Base-by-base conservation (phyloP, 1,139 yeast species). In the Yamadazyma oceani region DNA sequence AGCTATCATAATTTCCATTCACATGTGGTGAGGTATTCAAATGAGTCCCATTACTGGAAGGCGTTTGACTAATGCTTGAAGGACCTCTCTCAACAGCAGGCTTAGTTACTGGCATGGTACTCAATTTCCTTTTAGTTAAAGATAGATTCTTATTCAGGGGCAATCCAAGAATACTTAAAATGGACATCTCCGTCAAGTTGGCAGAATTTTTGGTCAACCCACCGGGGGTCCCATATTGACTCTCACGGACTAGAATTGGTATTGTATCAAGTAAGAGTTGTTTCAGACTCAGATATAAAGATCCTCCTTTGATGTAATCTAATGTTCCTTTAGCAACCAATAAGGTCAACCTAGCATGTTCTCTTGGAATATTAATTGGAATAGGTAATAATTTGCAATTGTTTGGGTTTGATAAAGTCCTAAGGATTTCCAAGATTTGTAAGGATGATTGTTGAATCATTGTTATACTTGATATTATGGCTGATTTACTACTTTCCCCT, bases 261-360 rank as follows among this genome's bases (percentile, higher is more conserved):
- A 82, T 60, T 3, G 82, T 68, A 29, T 66, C 74, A 22, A 69
- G 58, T 26, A 84, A 59, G 34, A 83, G 60, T 26, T 64, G 69
- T 46, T 81, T 83, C 55, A 83, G 80, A 35, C 82, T 87, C 53
- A 78, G 84, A 51, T 82, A 80, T 40, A 88, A 61, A 1, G 92
- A 82, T 0, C 96, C 96, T 17, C 92, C 89, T 54, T 86, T 80
- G 2, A 88, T 82, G 55, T 86, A 87, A 47, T 87, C 96, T 41
- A 88, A 66, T 0, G 88, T 78, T 8, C 95, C 90, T 46, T 82
- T 82, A 1, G 95, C 86, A 14, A 86, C 85, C 39, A 87, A 58
- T 13, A 87, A 64, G 0, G 89, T 74, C 44, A 83, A 73, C 34
- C 89, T 66, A 1, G 89, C 80, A 49, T 80, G 78, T 42, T 83